phyloP scores from a whole-genome alignment of 148 eudicot species.

The Tetragonia tetragonoides region DNA sequence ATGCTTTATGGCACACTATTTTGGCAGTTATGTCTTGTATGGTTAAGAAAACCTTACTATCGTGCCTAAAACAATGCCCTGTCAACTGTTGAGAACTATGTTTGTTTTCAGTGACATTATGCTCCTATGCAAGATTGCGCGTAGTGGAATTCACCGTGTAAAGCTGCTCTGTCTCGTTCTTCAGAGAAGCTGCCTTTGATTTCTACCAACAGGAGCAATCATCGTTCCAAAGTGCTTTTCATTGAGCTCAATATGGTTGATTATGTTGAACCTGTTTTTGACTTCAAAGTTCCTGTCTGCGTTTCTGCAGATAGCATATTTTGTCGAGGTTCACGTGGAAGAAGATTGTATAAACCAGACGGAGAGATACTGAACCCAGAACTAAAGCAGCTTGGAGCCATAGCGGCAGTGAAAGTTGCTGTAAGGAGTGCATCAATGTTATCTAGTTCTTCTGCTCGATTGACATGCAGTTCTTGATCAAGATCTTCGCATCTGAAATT shows the following conservation, averaged over 20 bases:
- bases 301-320: constrained; percentile 58
- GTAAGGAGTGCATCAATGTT: constrained; percentile 65
- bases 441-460: constrained; percentile 45
- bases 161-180: too few relatives aligned
- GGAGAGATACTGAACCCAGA: constrained; percentile 44
- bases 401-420: constrained; percentile 85
- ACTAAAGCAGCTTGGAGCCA: constrained; percentile 57
- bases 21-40: neutral
- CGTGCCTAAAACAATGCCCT: too few relatives aligned
- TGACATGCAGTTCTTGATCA: neutral
- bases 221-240: too few relatives aligned
- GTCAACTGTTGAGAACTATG: too few relatives aligned
- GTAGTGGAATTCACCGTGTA: too few relatives aligned
- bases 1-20: neutral
- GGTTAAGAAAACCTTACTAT: too few relatives aligned
- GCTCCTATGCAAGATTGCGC: too few relatives aligned
- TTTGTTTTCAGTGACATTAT: too few relatives aligned
- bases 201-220: too few relatives aligned
- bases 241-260: neutral
- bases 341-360: constrained; percentile 34
- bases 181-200: too few relatives aligned
- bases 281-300: neutral
- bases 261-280: neutral
- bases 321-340: constrained; percentile 66
- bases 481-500: neutral